Evolutionary conservation across 2,329 filamentous ascomycete species (phyloP), one percentile per base, ranked within the genome.

Genomic region (Graphiopsis chlorocephala): DNA sequence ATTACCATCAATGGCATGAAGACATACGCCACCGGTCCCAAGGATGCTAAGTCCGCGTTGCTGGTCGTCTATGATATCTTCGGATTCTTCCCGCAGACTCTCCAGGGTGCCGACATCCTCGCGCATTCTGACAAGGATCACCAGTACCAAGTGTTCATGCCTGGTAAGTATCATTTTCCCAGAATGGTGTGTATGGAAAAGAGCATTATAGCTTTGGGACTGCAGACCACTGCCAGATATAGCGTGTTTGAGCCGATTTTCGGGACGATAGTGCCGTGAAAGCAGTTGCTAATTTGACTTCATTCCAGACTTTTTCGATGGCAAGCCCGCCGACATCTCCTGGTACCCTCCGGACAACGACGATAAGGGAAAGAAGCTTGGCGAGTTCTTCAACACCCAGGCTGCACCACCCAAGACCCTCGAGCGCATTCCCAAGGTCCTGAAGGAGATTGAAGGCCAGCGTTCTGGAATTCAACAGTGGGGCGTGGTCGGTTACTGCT

Each of bases 121-220:
- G 84, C 86, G 29, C 77, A 79, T 69, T 79, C 82, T 35, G 82
- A 88, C 83, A 64, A 64, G 62, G 62, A 64, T 12, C 62, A 64
- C 52, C 62, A 90, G 73, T 95, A 96, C 82, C 88, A 88, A 71
- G 91, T 97, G 70, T 93, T 93, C 79, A 93, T 97, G 68, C 93
- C 93, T 48, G 60, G 60, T 62, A 8, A 55, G 60, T 56, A 20
- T 4, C 29, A 15, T n/a, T 5, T 10, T 20, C 35, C 35, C 17
- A 20, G 35, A 2, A 42, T 42, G 15, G 35, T 20, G 17, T n/a
- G 7, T 7, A 42, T 17, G 17, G 7, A 7, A n/a, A 15, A 50
- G 20, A 14, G 2, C 17, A 10, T n/a, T 17, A 7, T 7, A 20
- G 35, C 35, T 42, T n/a, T 42, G 6, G 15, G 7, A 8, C n/a